Evolutionary conservation across 192 early-diverging fungal species (phyloP).

Genomic region (Entophlyctis luteolus): DNA sequence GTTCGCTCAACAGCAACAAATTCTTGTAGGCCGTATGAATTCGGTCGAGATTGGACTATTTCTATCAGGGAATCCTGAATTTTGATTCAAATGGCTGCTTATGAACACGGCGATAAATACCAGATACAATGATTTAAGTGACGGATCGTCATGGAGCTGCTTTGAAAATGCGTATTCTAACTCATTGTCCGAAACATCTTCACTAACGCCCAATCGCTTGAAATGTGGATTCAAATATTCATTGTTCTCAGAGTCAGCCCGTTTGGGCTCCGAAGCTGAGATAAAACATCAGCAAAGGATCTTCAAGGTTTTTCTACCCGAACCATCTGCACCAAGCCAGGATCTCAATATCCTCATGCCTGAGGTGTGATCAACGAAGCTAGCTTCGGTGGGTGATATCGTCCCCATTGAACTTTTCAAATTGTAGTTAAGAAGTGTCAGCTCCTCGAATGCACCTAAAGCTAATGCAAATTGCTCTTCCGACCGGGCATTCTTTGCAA

Average conservation of each 20-base stretch:
- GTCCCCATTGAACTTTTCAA: constrained; percentile 2
- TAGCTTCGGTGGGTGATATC: not conserved
- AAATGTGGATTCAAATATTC: not conserved
- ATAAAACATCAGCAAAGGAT: not conserved
- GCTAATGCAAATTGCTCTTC: no score
- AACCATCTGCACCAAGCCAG: not conserved
- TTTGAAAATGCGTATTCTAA: constrained; percentile 4
- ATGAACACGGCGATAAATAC: not conserved
- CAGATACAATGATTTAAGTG: not conserved
- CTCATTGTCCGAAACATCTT: not conserved
- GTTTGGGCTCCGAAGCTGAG: not conserved
- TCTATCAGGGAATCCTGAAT: constrained; percentile 9
- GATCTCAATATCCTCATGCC: not conserved
- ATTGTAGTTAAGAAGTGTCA: not conserved
- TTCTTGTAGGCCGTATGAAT: not conserved
- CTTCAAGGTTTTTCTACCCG: not conserved
- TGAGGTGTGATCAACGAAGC: not conserved
- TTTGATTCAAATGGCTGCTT: not conserved
- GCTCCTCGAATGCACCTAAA: not conserved
- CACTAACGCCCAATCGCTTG: not conserved
- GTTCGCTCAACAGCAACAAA: constrained; percentile 19
- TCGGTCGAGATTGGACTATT: constrained; percentile 3
- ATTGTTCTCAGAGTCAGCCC: not conserved
- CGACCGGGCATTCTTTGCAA: not conserved
- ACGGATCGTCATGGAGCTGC: not conserved